Evolutionary conservation across 1,284 basidiomycete species (phyloP).

Genomic region (Leccinum pseudoinsigne): DNA sequence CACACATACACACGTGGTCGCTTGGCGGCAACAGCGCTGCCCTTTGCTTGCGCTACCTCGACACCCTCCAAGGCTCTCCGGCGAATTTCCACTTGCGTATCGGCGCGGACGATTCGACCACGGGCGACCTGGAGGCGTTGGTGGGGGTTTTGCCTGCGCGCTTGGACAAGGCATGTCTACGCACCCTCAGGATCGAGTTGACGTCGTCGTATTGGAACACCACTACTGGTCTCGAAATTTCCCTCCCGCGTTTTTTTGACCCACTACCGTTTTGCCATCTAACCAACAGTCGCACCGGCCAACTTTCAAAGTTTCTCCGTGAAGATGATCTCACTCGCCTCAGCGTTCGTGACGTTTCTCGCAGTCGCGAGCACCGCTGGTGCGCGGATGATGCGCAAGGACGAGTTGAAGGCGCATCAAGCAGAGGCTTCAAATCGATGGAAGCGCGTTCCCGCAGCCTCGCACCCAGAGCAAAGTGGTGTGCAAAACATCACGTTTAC

Average conservation of each 20-base stretch:
- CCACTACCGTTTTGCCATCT: neutral
- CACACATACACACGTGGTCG: slow-evolving; percentile 24
- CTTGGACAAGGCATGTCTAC: slow-evolving; percentile 17
- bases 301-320: neutral
- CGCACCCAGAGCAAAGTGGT: slow-evolving; percentile 7
- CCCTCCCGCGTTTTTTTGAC: neutral
- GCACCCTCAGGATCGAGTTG: slow-evolving; percentile 19
- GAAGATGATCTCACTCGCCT: neutral
- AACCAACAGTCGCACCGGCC: neutral
- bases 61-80: slow-evolving; percentile 19
- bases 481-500: slow-evolving; percentile 70
- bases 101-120: slow-evolving; percentile 28
- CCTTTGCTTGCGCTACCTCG: slow-evolving; percentile 24
- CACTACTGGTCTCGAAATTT: neutral
- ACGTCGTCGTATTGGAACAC: slow-evolving; percentile 30
- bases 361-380: neutral
- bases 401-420: slow-evolving; percentile 16
- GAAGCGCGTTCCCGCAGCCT: slow-evolving; percentile 17
- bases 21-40: slow-evolving; percentile 27
- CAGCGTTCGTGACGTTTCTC: neutral
- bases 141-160: slow-evolving; percentile 12
- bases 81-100: slow-evolving; percentile 19
- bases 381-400: neutral
- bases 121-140: slow-evolving; percentile 17
- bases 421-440: slow-evolving; percentile 42